Base-by-base conservation (phyloP, 495 filamentous ascomycete species). In the Aspergillus bridgeri region DNA sequence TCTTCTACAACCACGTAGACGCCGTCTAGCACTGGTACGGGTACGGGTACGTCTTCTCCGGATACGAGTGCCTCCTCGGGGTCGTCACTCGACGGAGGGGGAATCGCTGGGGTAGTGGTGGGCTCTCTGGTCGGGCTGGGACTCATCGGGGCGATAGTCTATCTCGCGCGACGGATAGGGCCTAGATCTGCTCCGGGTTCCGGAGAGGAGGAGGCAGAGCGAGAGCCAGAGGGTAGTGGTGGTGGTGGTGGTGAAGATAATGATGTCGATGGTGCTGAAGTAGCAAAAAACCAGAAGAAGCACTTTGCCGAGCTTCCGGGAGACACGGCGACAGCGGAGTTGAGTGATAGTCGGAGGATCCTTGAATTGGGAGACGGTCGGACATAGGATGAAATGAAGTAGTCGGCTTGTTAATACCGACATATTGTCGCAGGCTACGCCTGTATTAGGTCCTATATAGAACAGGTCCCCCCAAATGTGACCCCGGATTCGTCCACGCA, bases 141-240 rank as follows among this genome's bases (percentile, higher is more conserved):
- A 5, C 48, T 51, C 2, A 27, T 51, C n/a, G 48, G 48, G 8
- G 48, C 48, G 48, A 51, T 51, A 11, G n/a, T 51, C 21, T 51
- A 51, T n/a, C 23, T 51, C 23, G 48, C 48, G 9, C 19, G 48
- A 51, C 48, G 48, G 5, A 23, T 51, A 23, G 18, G 21, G 21
- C 48, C 20, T 9, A 19, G n/a, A 51, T 20, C 2, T 51, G 11
- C 19, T 27, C 23, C 38, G 17, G 38, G 8, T 7, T 42, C 48
- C n/a, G 48, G 2, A 51, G 48, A 51, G 21, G 48, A 51, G 21
- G 9, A 15, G 48, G 27, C 17, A 42, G 38, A 51, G 48, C 19
- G 23, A 25, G 17, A 11, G 3, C 23, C 48, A 23, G 11, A 21
- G 48, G 48, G n/a, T 9, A 27, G 23, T 51, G 21, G n/a, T n/a